A percentile compares a stretch with the other conserved stretches of the same genome.
Evolutionary conservation across 257 asterid species (phyloP).

Genomic region (Primulina eburnea): DNA sequence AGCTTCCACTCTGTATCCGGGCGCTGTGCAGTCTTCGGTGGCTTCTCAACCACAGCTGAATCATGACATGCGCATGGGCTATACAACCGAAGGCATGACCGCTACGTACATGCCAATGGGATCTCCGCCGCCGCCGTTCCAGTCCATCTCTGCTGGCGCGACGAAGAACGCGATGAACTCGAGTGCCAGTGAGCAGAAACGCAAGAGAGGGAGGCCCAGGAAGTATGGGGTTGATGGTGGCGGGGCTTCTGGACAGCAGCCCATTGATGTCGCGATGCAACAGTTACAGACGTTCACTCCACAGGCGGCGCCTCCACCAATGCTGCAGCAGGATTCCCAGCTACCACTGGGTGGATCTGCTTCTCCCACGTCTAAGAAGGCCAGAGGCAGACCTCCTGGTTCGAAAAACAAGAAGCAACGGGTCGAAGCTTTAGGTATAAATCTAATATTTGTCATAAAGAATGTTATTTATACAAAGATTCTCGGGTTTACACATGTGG

Average conservation of each 20-base stretch:
- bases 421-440: slow-evolving; percentile 32
- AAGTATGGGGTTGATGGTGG: slow-evolving; percentile 35
- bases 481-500: too few relatives aligned
- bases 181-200: slow-evolving; percentile 25
- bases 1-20: slow-evolving; percentile 7
- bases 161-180: slow-evolving; percentile 7
- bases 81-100: slow-evolving; percentile 12
- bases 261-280: neutral
- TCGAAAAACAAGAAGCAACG: slow-evolving; percentile 35
- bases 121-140: slow-evolving; percentile 27
- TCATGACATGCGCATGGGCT: slow-evolving; percentile 27
- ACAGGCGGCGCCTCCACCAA: slow-evolving; percentile 1
- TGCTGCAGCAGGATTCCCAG: slow-evolving; percentile 11
- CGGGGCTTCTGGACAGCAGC: slow-evolving; percentile 9
- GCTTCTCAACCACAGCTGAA: slow-evolving; percentile 13
- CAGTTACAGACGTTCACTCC: slow-evolving; percentile 26
- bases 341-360: slow-evolving; percentile 26
- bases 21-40: slow-evolving; percentile 1
- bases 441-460: neutral
- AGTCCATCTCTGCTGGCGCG: slow-evolving; percentile 1
- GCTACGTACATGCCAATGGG: slow-evolving; percentile 12
- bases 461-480: too few relatives aligned
- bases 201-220: slow-evolving; percentile 45
- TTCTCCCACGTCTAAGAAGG: slow-evolving; percentile 31
- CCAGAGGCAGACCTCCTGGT: slow-evolving; percentile 45